Conservation (phyloP, 2,329 filamentous ascomycete species). For the Chrysoporthe deuterocubensis region DNA sequence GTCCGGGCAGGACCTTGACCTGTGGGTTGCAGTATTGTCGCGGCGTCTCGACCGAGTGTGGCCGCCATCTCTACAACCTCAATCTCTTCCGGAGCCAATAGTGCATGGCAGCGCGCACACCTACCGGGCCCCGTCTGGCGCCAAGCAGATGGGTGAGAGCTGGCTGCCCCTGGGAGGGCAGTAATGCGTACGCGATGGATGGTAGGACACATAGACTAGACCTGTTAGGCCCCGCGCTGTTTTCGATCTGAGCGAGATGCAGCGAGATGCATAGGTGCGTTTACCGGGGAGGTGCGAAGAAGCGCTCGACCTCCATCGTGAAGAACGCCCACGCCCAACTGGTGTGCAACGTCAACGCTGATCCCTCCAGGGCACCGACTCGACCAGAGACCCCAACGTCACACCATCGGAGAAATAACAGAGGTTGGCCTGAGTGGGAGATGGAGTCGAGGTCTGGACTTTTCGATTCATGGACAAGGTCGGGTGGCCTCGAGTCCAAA, state of each 20-base stretch:
- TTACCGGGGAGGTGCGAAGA: too few species aligned
- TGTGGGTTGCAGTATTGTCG: conserved; percentile 9
- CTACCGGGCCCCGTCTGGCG: conserved; percentile 22
- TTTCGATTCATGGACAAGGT: conserved; percentile 27
- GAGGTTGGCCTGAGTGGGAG: neutral
- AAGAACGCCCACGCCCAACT: neutral
- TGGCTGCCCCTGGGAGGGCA: neutral
- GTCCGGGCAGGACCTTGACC: neutral
- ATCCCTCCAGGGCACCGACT: neutral
- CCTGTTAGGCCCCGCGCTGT: too few species aligned
- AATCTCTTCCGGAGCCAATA: conserved; percentile 22
- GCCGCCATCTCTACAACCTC: conserved; percentile 15
- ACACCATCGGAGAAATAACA: conserved; percentile 14
- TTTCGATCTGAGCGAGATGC: too few species aligned
- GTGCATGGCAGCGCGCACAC: conserved; percentile 15
- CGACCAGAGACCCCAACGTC: conserved; percentile 1
- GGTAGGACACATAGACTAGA: too few species aligned
- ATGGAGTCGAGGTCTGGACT: conserved; percentile 29
- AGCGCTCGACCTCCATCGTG: neutral
- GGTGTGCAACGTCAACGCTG: neutral
- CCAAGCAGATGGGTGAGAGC: neutral
- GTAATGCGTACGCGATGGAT: neutral
- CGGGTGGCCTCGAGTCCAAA: conserved; percentile 15
- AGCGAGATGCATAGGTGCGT: too few species aligned
- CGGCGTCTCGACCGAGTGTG: conserved; percentile 15